These are phyloP conservation scores for Oryza rufipogon DNA, from an alignment of 176 grass and related monocot genomes.

Conservation along the genomic window DNA sequence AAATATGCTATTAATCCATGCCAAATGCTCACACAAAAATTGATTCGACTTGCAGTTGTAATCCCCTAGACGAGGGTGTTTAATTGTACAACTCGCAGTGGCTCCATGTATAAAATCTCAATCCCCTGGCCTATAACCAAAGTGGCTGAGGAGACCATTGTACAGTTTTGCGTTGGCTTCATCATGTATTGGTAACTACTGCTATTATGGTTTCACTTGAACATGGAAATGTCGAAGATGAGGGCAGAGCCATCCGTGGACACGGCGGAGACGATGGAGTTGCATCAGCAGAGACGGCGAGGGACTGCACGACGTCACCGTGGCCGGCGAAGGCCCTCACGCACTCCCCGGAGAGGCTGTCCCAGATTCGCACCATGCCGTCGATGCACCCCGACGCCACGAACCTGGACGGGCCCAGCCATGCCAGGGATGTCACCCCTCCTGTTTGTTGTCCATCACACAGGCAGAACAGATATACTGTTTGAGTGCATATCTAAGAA, in stretches of 20 bases:
- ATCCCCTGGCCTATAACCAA: neutral
- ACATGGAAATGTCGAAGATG: slow-evolving; percentile 59
- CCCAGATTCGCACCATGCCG: slow-evolving; percentile 84
- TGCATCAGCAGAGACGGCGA: slow-evolving; percentile 49
- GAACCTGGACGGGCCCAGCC: slow-evolving; percentile 74
- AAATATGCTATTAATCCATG: neutral
- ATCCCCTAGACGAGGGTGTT: neutral
- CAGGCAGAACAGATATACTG: neutral
- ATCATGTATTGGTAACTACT: neutral
- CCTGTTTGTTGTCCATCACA: slow-evolving; percentile 64
- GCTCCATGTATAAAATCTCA: neutral
- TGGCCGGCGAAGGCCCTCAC: slow-evolving; percentile 56
- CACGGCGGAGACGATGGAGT: slow-evolving; percentile 56
- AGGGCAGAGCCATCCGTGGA: slow-evolving; percentile 62
- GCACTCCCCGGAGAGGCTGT: slow-evolving; percentile 70
- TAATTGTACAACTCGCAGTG: neutral
- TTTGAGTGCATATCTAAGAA: neutral
- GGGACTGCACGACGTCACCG: slow-evolving; percentile 62
- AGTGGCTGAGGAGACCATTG: neutral
- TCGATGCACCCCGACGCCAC: slow-evolving; percentile 77
- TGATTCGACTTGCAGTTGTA: neutral
- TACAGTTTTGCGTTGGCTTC: neutral
- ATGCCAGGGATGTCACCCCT: slow-evolving; percentile 62
- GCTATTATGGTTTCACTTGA: slow-evolving; percentile 22
- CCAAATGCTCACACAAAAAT: neutral